These are phyloP conservation scores for Pyropia yezoensis DNA, from an alignment of 23 red algal genomes.

Conservation along the genomic window DNA sequence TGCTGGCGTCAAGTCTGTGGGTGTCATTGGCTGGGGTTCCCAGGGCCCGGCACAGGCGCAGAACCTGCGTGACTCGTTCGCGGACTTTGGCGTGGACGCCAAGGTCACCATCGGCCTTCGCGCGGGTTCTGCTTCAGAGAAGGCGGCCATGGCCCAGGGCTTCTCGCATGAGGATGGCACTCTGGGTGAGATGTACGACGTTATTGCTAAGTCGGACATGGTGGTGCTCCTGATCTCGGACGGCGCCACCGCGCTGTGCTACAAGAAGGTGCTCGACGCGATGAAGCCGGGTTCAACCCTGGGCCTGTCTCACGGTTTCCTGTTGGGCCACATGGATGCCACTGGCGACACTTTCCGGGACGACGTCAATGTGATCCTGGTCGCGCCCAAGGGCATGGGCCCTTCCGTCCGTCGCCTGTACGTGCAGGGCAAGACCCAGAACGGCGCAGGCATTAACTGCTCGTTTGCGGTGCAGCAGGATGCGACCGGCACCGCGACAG, in stretches of 20 bases:
- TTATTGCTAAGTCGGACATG: conserved; percentile 77
- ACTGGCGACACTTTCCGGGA: conserved; percentile 73
- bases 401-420: conserved; percentile 92
- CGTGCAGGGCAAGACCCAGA: conserved; percentile 82
- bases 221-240: conserved; percentile 90
- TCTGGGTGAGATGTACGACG: conserved; percentile 84
- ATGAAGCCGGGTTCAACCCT: conserved; percentile 96
- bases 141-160: conserved; percentile 55
- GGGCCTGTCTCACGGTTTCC: conserved; percentile 91
- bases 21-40: conserved; percentile 97
- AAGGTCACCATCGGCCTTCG: conserved; percentile 77
- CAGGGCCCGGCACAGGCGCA: conserved; percentile 97
- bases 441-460: conserved; percentile 95
- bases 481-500: conserved; percentile 57
- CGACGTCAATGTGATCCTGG: conserved; percentile 89
- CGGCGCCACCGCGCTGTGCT: conserved; percentile 71
- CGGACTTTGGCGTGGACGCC: conserved; percentile 56
- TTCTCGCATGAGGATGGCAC: conserved; percentile 88
- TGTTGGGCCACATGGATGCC: conserved; percentile 91
- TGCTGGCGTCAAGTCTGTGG: conserved; percentile 69
- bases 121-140: conserved; percentile 35
- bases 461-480: conserved; percentile 96
- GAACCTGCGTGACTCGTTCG: conserved; percentile 90
- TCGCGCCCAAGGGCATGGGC: conserved; percentile 98
- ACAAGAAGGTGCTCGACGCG: conserved; percentile 68